phyloP scores from a whole-genome alignment of 257 asterid species.

The Solanum pinnatisectum region DNA sequence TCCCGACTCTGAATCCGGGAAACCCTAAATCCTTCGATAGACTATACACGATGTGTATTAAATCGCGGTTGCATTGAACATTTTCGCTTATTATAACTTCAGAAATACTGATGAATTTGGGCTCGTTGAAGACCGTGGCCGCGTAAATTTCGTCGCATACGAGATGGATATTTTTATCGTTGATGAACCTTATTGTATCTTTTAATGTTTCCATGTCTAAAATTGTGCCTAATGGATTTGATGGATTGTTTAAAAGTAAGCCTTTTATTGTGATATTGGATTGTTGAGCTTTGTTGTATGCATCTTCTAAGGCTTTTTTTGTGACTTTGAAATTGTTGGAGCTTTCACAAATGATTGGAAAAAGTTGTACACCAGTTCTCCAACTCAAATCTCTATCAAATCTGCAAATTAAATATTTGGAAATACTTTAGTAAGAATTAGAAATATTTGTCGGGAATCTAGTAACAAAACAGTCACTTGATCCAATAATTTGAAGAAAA shows the following conservation, averaged over 20 bases:
- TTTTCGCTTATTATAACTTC: background rate
- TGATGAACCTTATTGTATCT: background rate
- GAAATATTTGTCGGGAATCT: background rate
- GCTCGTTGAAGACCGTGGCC: slow-evolving; percentile 2
- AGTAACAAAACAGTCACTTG: background rate
- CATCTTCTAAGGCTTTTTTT: background rate
- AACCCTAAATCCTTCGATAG: slow-evolving; percentile 9
- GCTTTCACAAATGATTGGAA: slow-evolving; percentile 1
- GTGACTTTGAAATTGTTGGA: slow-evolving; percentile 2
- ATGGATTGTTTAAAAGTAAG: slow-evolving; percentile 8
- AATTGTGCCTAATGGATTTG: slow-evolving; percentile 7
- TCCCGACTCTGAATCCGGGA: slow-evolving; percentile 7
- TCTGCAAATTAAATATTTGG: background rate
- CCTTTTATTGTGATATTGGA: background rate
- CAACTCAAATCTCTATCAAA: slow-evolving; percentile 13
- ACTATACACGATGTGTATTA: slow-evolving; percentile 1
- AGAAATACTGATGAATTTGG: slow-evolving; percentile 8
- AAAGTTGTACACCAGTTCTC: slow-evolving; percentile 5
- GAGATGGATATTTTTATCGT: slow-evolving; percentile 1
- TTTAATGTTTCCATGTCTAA: slow-evolving; percentile 4
- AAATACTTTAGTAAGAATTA: background rate
- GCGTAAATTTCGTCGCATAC: slow-evolving; percentile 12
- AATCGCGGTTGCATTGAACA: background rate
- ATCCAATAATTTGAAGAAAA: background rate
- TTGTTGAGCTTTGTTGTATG: slow-evolving; percentile 3